phyloP scores from a whole-genome alignment of 2,329 filamentous ascomycete genomes.

The Sporothrix inflata region DNA sequence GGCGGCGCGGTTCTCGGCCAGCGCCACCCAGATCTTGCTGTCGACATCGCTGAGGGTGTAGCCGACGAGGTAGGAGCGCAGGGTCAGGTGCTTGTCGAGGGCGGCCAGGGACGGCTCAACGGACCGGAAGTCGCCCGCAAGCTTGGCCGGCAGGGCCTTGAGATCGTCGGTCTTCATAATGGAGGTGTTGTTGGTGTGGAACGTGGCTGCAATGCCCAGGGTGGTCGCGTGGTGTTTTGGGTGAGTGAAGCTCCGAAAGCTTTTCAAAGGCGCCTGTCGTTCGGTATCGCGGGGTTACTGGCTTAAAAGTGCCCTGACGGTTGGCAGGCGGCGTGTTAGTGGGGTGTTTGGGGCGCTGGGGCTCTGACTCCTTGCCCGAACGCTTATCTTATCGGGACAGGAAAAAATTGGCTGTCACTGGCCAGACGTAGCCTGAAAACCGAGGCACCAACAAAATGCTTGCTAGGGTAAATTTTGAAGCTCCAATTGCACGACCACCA shows the following conservation, averaged over 20 bases:
- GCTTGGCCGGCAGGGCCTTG: constrained; percentile 52
- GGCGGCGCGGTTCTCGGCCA: constrained; percentile 84
- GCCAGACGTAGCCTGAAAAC: constrained; percentile 25
- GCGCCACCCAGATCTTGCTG: constrained; percentile 78
- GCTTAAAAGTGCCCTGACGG: constrained; percentile 12
- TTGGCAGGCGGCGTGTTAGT: constrained; percentile 3
- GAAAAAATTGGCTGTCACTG: not conserved
- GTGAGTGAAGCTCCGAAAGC: constrained; percentile 22
- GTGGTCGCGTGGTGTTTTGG: not conserved
- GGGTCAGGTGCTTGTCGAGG: constrained; percentile 83
- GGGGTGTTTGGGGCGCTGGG: constrained; percentile 15
- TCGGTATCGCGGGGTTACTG: constrained; percentile 26
- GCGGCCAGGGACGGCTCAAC: constrained; percentile 74
- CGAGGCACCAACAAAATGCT: constrained; percentile 32
- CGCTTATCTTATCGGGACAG: constrained; percentile 33
- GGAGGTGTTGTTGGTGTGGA: not conserved
- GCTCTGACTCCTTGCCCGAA: not conserved
- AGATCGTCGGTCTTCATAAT: constrained; percentile 62
- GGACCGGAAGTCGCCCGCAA: constrained; percentile 75
- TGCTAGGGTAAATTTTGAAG: constrained; percentile 24
- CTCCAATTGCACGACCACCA: constrained; percentile 12
- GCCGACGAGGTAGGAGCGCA: constrained; percentile 83
- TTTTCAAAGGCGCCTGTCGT: constrained; percentile 16
- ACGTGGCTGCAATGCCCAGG: not conserved
- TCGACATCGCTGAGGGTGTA: constrained; percentile 78